These are phyloP conservation scores for Globisporangium acanthophoron DNA, from an alignment of 352 stramenopile species.

Conservation along the genomic window DNA sequence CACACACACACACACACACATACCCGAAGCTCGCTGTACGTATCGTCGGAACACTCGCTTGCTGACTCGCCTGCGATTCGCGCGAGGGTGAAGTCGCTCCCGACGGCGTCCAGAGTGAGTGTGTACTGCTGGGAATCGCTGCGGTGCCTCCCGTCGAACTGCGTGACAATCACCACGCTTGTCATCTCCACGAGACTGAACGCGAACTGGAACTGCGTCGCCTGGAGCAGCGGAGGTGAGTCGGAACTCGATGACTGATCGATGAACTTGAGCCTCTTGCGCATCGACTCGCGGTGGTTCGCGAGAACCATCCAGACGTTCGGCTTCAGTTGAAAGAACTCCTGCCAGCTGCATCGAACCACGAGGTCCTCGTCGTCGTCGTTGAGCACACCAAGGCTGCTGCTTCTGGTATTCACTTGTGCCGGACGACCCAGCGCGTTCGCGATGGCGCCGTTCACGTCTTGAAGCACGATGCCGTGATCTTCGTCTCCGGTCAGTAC, in stretches of 20 bases:
- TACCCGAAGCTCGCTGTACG: conserved; percentile 6
- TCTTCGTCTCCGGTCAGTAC: neutral
- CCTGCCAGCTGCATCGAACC: conserved; percentile 17
- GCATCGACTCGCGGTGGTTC: conserved; percentile 12
- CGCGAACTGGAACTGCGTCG: conserved; percentile 9
- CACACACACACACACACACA: too few species aligned
- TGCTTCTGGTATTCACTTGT: neutral
- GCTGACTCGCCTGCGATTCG: conserved; percentile 5
- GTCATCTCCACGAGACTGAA: conserved; percentile 9
- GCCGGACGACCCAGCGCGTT: neutral
- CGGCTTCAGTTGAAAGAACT: conserved; percentile 23
- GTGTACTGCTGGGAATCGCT: neutral
- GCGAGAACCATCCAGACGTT: conserved; percentile 20
- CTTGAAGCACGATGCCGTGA: conserved; percentile 3
- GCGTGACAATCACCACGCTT: conserved; percentile 4
- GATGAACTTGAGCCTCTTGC: conserved; percentile 7
- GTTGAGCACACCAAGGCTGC: neutral
- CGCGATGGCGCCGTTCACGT: neutral
- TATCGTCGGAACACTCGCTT: neutral
- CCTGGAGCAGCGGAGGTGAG: neutral
- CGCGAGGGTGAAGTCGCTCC: conserved; percentile 18
- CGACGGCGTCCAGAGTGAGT: conserved; percentile 17
- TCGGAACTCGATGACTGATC: neutral
- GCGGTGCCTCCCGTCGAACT: neutral
- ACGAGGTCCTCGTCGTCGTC: neutral